Base-by-base conservation (phyloP, 345 rosid species). In the Rhizophora apiculata region DNA sequence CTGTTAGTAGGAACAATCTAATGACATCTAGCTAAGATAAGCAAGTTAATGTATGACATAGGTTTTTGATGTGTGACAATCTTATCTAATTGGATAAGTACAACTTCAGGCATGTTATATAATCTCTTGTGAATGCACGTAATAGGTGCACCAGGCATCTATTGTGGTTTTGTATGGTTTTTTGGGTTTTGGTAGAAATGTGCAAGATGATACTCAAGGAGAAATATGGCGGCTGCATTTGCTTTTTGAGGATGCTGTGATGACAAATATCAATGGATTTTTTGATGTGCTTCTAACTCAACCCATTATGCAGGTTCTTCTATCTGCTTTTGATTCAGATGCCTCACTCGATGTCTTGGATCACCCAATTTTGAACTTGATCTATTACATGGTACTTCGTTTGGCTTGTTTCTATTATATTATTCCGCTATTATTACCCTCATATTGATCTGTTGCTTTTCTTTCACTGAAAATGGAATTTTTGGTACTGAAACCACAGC, bases 321-420 rank as follows among this genome's bases (percentile, higher is more conserved):
- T 89, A 70, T 96, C 98, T 1, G 98, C 97, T 55, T 83, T 92
- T 56, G 97, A 88, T 76, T 19, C 72, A 58, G 87, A 87, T 36
- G 89, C 91, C 10, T 86, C 98, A 0, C 93, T 96, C 1, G 90
- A 90, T 74, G 99, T 96, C 69, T 74, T 96, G 84, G 75, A 92
- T 75, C 99, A 96, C 78, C 99, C 98, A 0, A 84, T 90, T 75
- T 83, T 96, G 76, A 92, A 96, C 87, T 79, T 96, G 70, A 86
- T 96, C 74, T 96, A 89, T 82, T 96, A 92, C 81, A 82, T 80
- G 93, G 99, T 92, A 86, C 63, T 66, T 78, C 63, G 31, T 62
- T 2, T 21, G 1, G 3, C 48, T 60, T 62, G 7, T 48, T 60
- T 64, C n/a, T 31, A 31, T 22, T 24, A 22, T 63, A 5, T 43